phyloP scores from a whole-genome alignment of 192 early-diverging fungal genomes.

The Entophlyctis luteolus region DNA sequence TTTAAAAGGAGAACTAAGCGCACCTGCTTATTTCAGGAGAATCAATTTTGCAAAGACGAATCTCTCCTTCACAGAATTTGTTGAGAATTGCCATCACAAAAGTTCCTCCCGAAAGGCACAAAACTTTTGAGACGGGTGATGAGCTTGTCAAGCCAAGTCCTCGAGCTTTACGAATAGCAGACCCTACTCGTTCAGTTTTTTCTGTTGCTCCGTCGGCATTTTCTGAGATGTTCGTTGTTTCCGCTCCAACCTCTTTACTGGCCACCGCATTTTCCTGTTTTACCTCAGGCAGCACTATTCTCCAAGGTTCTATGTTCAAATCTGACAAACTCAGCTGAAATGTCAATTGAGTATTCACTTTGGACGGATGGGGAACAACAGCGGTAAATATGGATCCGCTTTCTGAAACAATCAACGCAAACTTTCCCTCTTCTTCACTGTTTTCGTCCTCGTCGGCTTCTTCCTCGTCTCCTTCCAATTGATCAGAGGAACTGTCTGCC shows the following conservation, averaged over 20 bases:
- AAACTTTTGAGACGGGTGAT: constrained; percentile 31
- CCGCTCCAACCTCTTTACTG: not conserved
- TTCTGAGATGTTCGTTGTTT: constrained; percentile 10
- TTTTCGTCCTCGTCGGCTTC: constrained; percentile 38
- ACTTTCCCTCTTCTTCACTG: constrained; percentile 26
- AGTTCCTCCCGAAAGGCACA: constrained; percentile 53
- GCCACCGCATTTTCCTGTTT: constrained; percentile 14
- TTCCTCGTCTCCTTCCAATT: constrained; percentile 4
- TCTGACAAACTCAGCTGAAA: constrained; percentile 32
- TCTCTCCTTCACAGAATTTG: constrained; percentile 45
- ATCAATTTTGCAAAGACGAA: constrained; percentile 43
- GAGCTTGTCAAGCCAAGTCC: constrained; percentile 37
- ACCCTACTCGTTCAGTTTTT: constrained; percentile 23
- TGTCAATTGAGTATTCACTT: constrained; percentile 39
- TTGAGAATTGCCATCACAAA: constrained; percentile 50
- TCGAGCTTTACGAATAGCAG: constrained; percentile 39
- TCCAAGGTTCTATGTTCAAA: constrained; percentile 36
- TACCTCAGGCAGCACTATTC: constrained; percentile 37
- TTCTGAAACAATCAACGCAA: constrained; percentile 37
- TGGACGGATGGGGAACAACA: constrained; percentile 30
- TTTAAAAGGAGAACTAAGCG: constrained; percentile 3
- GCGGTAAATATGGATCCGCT: constrained; percentile 34
- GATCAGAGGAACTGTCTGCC: not conserved
- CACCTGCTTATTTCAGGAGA: constrained; percentile 48
- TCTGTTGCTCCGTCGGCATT: not conserved